Base-by-base conservation (phyloP, 495 filamentous ascomycete species). In the Astrothelium subdiscretum region DNA sequence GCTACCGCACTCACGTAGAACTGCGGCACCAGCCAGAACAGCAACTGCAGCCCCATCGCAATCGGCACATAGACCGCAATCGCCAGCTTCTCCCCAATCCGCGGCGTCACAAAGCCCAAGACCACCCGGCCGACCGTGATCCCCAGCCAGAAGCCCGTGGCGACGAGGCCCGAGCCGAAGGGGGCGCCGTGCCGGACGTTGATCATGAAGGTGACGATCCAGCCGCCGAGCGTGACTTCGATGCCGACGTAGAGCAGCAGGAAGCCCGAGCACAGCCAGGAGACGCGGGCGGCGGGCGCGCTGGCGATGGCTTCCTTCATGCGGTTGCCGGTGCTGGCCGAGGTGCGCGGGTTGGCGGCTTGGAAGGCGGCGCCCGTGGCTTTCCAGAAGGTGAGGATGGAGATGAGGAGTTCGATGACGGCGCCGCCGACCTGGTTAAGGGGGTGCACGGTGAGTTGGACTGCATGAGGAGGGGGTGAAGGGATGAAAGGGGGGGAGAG, bases 191-290 rank as follows among this genome's bases (percentile, higher is more conserved):
- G 68, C 20, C 85, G 74, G 20, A 86, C 79, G 13, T 75, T 74
- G 18, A 83, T 81, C 82, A 86, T 86, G 64, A 86, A 87, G 2
- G 77, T 80, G 35, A 85, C 82, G 63, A 87, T 82, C 84, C 85
- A 87, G 10, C 85, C 85, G 32, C 90, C 89, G 0, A 95, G 79
- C 0, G 86, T 84, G 24, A 96, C 91, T 71, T 96, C 91, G n/a
- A 85, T 75, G 44, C 91, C 91, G 12, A 94, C 88, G 67, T 94
- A 95, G 42, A 81, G 82, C 2, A 95, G 78, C 40, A 94, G 73
- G 73, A 95, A 95, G 18, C 87, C 48, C 10, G 91, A 81, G 38
- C 83, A 82, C 26, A 94, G 72, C 89, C 90, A 96, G 29, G 87
- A 87, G 2, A 94, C 80, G 24, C 75, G 74, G 5, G 75, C 74